Percentiles rank a stretch among this genome's conserved stretches.
These are phyloP conservation scores for Rhizopogon sp. DNA, from an alignment of 768 basidiomycete genomes.

Conservation along the genomic window DNA sequence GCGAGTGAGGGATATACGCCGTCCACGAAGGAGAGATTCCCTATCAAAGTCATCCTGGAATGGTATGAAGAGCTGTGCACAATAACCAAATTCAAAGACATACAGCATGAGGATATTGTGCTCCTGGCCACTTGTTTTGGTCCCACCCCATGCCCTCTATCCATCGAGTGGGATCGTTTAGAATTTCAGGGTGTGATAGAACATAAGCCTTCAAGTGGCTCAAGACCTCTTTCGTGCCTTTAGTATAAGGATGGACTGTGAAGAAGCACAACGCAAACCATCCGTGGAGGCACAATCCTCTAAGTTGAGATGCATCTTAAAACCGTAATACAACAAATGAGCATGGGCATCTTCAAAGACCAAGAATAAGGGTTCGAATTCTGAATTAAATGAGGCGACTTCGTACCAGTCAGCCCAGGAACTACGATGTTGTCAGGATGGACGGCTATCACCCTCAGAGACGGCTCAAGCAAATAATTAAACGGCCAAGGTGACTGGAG, in stretches of 20 bases:
- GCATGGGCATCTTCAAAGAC: constrained; percentile 64
- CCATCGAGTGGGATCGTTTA: constrained; percentile 55
- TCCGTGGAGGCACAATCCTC: constrained; percentile 51
- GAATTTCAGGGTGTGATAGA: constrained; percentile 48
- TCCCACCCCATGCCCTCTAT: constrained; percentile 92
- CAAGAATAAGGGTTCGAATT: neutral
- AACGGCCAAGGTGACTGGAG: constrained; percentile 21
- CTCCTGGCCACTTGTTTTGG: constrained; percentile 70
- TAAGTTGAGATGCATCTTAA: constrained; percentile 58
- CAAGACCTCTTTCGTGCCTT: constrained; percentile 48
- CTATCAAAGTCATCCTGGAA: constrained; percentile 65
- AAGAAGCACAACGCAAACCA: constrained; percentile 34
- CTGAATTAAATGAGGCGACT: neutral
- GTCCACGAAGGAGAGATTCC: constrained; percentile 60
- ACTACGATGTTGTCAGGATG: constrained; percentile 46
- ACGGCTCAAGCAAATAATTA: constrained; percentile 13
- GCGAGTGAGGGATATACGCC: constrained; percentile 69
- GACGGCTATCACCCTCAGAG: constrained; percentile 19
- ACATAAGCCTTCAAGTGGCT: constrained; percentile 57
- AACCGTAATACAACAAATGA: constrained; percentile 70
- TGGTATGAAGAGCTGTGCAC: neutral
- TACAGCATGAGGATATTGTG: constrained; percentile 71
- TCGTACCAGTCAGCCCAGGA: constrained; percentile 67
- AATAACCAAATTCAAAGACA: constrained; percentile 5
- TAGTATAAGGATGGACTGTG: neutral